These are phyloP conservation scores for Mycena belliarum DNA, from an alignment of 768 basidiomycete genomes.

Conservation along the genomic window DNA sequence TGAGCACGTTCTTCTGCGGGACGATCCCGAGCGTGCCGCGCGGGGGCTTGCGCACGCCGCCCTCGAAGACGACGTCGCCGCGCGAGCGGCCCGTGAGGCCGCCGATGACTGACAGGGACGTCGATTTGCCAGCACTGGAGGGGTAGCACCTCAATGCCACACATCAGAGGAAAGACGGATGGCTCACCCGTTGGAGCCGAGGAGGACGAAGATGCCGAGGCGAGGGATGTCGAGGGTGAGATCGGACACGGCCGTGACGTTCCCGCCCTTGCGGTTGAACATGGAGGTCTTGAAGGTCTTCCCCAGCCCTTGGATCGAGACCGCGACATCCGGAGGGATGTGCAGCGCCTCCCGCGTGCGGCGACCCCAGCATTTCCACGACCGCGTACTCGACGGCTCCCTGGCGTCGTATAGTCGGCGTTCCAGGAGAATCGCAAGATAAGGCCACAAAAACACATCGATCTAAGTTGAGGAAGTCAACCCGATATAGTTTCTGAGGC, in stretches of 20 bases:
- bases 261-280: slow-evolving; percentile 46
- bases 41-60: slow-evolving; percentile 52
- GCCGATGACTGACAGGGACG: slow-evolving; percentile 65
- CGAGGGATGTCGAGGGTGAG: slow-evolving; percentile 71
- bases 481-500: too few relatives aligned
- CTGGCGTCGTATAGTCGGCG: slow-evolving; percentile 60
- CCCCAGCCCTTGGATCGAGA: slow-evolving; percentile 59
- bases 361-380: slow-evolving; percentile 40
- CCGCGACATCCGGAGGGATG: slow-evolving; percentile 49
- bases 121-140: slow-evolving; percentile 75
- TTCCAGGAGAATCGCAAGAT: slow-evolving; percentile 61
- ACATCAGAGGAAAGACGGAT: neutral
- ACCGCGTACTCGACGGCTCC: slow-evolving; percentile 31
- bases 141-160: neutral
- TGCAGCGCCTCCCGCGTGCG: slow-evolving; percentile 18
- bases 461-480: slow-evolving; percentile 41
- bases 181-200: slow-evolving; percentile 69
- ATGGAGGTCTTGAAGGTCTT: slow-evolving; percentile 58
- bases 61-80: slow-evolving; percentile 59
- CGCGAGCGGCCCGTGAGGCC: slow-evolving; percentile 59
- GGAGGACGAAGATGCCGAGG: slow-evolving; percentile 72
- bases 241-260: slow-evolving; percentile 64
- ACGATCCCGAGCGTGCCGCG: slow-evolving; percentile 68
- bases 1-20: slow-evolving; percentile 82
- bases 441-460: slow-evolving; percentile 75